Evolutionary conservation across 2,329 filamentous ascomycete species (phyloP).

Genomic region (Fusarium stilboides): DNA sequence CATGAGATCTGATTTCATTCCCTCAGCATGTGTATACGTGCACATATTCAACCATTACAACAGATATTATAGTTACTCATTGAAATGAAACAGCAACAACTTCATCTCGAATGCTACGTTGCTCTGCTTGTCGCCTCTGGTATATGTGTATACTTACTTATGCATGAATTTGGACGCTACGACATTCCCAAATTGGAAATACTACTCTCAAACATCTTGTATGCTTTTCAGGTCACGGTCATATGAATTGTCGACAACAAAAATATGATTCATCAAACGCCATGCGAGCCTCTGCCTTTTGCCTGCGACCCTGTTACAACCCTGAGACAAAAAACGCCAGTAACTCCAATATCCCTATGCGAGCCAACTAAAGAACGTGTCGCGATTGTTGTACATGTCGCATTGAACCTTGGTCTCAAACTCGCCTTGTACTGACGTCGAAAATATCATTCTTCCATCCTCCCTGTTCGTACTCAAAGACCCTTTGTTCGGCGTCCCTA

Average conservation of each 20-base stretch:
- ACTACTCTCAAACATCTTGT: neutral
- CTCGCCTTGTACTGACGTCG: slow-evolving; percentile 61
- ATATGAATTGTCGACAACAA: slow-evolving; percentile 12
- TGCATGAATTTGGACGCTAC: neutral
- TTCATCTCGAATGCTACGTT: slow-evolving; percentile 28
- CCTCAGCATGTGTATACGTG: slow-evolving; percentile 5
- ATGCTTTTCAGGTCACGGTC: neutral
- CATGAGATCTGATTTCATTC: slow-evolving; percentile 17
- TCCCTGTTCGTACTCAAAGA: slow-evolving; percentile 79
- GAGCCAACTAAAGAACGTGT: slow-evolving; percentile 27
- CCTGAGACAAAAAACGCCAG: slow-evolving; percentile 29
- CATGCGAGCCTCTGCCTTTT: slow-evolving; percentile 28
- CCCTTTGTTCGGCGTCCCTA: slow-evolving; percentile 75
- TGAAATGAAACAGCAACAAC: slow-evolving; percentile 2
- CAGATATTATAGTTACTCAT: neutral
- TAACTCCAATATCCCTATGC: slow-evolving; percentile 30
- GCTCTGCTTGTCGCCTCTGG: slow-evolving; percentile 1
- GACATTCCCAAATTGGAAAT: slow-evolving; percentile 21
- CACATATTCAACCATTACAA: slow-evolving; percentile 5
- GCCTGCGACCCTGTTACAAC: slow-evolving; percentile 16
- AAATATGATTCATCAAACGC: slow-evolving; percentile 27
- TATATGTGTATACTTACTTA: neutral
- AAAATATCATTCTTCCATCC: slow-evolving; percentile 94
- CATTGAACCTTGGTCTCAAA: slow-evolving; percentile 25
- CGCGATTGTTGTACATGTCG: slow-evolving; percentile 16